Base-by-base conservation (phyloP, 805 yeast genomes). In the Blastobotrys chiropterorum region DNA sequence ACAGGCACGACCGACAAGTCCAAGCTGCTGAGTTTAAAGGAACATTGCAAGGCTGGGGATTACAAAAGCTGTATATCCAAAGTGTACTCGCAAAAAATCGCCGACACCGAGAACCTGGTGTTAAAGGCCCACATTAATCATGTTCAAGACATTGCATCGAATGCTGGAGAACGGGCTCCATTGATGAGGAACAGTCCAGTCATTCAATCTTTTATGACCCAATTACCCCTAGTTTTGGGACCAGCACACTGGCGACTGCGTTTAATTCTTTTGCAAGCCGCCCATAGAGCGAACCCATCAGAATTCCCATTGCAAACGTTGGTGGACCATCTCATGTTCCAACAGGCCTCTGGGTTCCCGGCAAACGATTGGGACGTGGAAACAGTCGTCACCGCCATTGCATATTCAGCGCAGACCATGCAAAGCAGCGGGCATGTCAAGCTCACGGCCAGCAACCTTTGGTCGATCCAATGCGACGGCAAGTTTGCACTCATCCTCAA, bases 311-410 rank as follows among this genome's bases (percentile, higher is more conserved):
- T 59, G 11, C 44, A 53, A 11, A 22, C 46, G 15, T 44, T 70
- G 2, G 53, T 64, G 8, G 57, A 59, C 26, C 64, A 56, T 30
- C 54, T 67, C 5, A 52, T 56, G 14, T 38, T 48, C 7, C 71
- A 68, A 50, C 69, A 61, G 39, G 63, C 63, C 0, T 49, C 62
- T 6, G 74, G 74, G 1, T 44, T 50, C 4, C 54, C 59, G 0
- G 56, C 67, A 3, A 60, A 57, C 19, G 40, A 47, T 13, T 56
- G 57, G 40, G 73, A 70, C 34, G 47, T 70, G 7, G 60, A 57
- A 38, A 47, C 49, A 7, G 59, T 62, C 1, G 47, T 69, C 3
- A 51, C 58, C 3, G 59, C 67, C 2, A 54, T 68, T 14, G 66
- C 67, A 30, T 64, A 63, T 41, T 21, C 47, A n/a, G 30, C 17